Base-by-base conservation (phyloP, 352 stramenopile genomes). In the Lagenidium sp. region DNA sequence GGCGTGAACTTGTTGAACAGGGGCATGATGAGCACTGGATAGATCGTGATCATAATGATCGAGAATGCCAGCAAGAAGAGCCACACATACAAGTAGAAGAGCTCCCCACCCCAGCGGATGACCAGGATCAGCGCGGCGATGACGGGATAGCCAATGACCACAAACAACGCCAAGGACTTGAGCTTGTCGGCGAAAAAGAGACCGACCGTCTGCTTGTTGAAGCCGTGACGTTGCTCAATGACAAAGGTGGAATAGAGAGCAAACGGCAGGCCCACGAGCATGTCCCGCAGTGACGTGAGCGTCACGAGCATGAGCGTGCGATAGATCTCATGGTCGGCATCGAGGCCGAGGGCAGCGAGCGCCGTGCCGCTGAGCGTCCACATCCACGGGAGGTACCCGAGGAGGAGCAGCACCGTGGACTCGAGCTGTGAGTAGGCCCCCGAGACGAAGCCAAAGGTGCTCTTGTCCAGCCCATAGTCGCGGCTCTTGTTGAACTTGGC, bases 1-100 rank as follows among this genome's bases (percentile, higher is more conserved):
- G 78, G 73, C 46, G 69, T 92, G 52, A 95, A 97, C 59, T 95
- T 98, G 73, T 99, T 99, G 53, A 98, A 99, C 8, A 98, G 62
- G 18, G 96, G 96, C 85, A 98, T 97, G 61, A 99, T 98, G 16
- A 97, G 55, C 32, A 95, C 81, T 0, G 95, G 95, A 43, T 96
- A 94, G 44, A 99, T 74, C 21, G 93, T 98, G 56, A 98, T 72
- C 87, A 98, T 97, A 38, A 98, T 54, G 8, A 98, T 52, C 6
- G 77, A 93, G 51, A 99, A 96, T 30, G 60, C 50, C 55, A 98
- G 90, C 6, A 98, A 75, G 55, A 98, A 97, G 11, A 55, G 79
- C 93, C 95, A 98, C 10, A 98, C 84, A 60, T 98, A 99, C 36
- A 87, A 54, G 57, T 88, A 86, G 47, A 91, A 91, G 48, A 57